A percentile compares a stretch with the other conserved stretches of the same genome.
Conservation (phyloP, 805 yeast genomes). For the Nakazawaea holstii region DNA sequence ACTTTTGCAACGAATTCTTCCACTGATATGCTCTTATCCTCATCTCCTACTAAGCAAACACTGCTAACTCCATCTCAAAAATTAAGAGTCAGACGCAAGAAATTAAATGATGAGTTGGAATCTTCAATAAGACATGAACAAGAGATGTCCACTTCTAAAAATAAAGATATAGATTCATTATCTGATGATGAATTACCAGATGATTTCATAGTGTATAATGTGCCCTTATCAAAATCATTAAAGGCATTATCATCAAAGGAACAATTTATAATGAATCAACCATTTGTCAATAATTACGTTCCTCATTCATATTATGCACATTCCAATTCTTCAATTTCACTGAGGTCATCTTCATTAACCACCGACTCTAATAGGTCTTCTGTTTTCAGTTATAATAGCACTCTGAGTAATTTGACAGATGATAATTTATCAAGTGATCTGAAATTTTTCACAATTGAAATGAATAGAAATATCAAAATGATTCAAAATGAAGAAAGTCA, state of each 20-base stretch:
- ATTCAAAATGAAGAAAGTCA: slow-evolving; percentile 29
- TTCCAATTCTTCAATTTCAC: slow-evolving; percentile 11
- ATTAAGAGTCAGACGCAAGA: slow-evolving; percentile 19
- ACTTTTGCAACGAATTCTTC: neutral
- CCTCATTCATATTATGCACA: neutral
- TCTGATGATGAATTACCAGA: slow-evolving; percentile 54
- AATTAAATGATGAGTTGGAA: slow-evolving; percentile 10
- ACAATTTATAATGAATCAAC: slow-evolving; percentile 20
- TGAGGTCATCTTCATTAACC: slow-evolving; percentile 25
- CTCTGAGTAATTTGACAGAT: slow-evolving; percentile 18
- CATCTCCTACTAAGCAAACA: neutral
- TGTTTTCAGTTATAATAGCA: slow-evolving; percentile 30
- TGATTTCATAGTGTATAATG: slow-evolving; percentile 51
- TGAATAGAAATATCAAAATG: slow-evolving; percentile 25
- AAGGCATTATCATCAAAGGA: slow-evolving; percentile 32
- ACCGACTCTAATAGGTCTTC: slow-evolving; percentile 42
- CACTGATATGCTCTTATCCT: neutral
- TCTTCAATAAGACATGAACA: slow-evolving; percentile 7
- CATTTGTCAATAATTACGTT: slow-evolving; percentile 14
- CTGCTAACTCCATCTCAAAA: slow-evolving; percentile 23
- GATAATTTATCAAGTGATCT: slow-evolving; percentile 29
- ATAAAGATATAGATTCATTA: slow-evolving; percentile 27
- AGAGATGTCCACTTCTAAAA: slow-evolving; percentile 1
- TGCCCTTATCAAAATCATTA: slow-evolving; percentile 57
- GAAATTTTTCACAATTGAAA: slow-evolving; percentile 25